Evolutionary conservation across 257 asterid species (phyloP).

Genomic region (Marsdenia floribunda): DNA sequence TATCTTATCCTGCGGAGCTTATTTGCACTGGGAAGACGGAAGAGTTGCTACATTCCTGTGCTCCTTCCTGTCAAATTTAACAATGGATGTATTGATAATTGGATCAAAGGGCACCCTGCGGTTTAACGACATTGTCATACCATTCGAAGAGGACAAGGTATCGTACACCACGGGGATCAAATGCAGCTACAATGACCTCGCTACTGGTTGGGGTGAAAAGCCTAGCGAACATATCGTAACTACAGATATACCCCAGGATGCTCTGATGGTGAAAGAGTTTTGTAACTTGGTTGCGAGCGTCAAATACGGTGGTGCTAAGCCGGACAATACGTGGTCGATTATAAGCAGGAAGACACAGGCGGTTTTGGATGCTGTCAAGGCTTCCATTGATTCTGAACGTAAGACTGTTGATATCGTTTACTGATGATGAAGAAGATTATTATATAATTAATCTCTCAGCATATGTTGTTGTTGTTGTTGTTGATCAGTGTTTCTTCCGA

Average conservation of each 20-base stretch:
- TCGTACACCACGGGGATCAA: conserved; percentile 27
- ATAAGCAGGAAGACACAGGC: conserved; percentile 61
- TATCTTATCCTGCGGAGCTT: conserved; percentile 35
- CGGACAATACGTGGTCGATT: conserved; percentile 55
- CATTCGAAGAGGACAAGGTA: conserved; percentile 48
- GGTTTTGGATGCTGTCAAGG: conserved; percentile 61
- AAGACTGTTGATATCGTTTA: conserved; percentile 36
- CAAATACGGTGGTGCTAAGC: conserved; percentile 25
- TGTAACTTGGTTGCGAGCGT: conserved; percentile 38
- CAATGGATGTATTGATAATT: conserved; percentile 42
- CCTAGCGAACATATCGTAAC: conserved; percentile 36
- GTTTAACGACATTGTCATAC: conserved; percentile 49
- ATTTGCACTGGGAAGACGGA: conserved; percentile 39
- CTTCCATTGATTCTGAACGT: conserved; percentile 52
- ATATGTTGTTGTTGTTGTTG: too few relatives aligned
- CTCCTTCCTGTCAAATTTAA: conserved; percentile 46
- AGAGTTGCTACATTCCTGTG: conserved; percentile 51
- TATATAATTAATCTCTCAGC: too few relatives aligned
- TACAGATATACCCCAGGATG: conserved; percentile 71
- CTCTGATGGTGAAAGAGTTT: conserved; percentile 63
- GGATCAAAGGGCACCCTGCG: conserved; percentile 56
- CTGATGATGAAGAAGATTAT: background rate
- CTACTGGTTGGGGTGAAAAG: conserved; percentile 31
- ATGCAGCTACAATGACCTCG: conserved; percentile 30
- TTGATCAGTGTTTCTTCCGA: background rate